phyloP scores from a whole-genome alignment of 306 rosid species.

The Luffa aegyptiaca region DNA sequence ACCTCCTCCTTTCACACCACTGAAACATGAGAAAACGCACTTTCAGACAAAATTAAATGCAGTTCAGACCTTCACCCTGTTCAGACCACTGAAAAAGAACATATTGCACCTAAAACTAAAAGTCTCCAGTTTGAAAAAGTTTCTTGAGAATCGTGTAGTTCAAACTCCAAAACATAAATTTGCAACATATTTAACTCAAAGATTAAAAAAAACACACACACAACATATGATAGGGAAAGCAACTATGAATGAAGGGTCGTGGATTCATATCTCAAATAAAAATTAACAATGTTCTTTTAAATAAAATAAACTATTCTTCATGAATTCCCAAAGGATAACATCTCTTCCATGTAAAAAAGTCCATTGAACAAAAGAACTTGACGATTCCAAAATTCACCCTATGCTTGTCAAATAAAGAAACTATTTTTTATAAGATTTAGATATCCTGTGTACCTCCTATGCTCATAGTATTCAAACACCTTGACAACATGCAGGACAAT shows the following conservation, averaged over 20 bases:
- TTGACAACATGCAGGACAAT: not conserved
- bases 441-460: not conserved
- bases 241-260: not conserved
- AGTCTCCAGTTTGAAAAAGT: slow-evolving; percentile 2
- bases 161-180: not conserved
- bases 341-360: not conserved
- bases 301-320: not conserved
- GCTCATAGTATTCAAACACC: not conserved
- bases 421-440: not conserved
- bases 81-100: not conserved
- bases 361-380: not conserved
- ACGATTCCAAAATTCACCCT: not conserved
- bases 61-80: not conserved
- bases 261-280: not conserved
- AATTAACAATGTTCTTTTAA: not conserved
- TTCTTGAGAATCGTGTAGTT: not conserved
- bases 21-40: slow-evolving; percentile 27
- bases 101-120: slow-evolving; percentile 6
- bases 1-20: slow-evolving; percentile 92
- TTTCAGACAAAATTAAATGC: slow-evolving; percentile 2
- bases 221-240: not conserved
- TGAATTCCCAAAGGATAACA: not conserved
- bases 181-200: not conserved
- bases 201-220: not conserved
- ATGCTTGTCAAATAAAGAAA: not conserved